Conservation (phyloP, 345 rosid species). For the Salix koriyanagi region DNA sequence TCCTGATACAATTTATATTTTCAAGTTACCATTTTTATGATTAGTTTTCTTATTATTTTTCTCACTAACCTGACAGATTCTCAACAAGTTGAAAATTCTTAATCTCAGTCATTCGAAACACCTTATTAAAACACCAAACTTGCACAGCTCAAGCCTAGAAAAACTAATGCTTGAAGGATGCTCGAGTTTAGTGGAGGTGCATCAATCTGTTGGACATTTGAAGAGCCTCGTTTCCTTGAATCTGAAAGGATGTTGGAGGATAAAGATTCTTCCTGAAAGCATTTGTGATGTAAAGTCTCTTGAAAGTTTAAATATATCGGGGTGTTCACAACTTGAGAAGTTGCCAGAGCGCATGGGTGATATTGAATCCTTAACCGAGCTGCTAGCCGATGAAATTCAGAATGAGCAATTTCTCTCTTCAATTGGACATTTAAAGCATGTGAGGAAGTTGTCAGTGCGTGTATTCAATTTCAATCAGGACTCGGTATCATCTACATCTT, state of each 20-base stretch:
- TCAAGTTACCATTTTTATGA: neutral
- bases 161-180: neutral
- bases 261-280: too few relatives aligned
- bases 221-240: too few relatives aligned
- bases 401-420: too few relatives aligned
- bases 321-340: neutral
- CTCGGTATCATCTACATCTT: too few relatives aligned
- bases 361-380: too few relatives aligned
- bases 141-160: neutral
- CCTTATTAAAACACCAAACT: neutral
- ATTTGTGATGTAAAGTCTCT: neutral
- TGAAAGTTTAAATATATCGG: neutral
- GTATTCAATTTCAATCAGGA: too few relatives aligned
- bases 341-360: too few relatives aligned
- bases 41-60: too few relatives aligned
- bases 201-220: neutral
- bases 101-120: neutral
- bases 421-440: too few relatives aligned
- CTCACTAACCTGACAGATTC: neutral
- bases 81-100: neutral
- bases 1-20: neutral
- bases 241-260: too few relatives aligned
- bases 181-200: neutral
- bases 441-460: too few relatives aligned
- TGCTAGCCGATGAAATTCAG: too few relatives aligned